A percentile compares a stretch with the other conserved stretches of the same genome.
Evolutionary conservation across 2,329 filamentous ascomycete genomes (phyloP).

Genomic region (Nothophaeocryptopus gaeumannii): DNA sequence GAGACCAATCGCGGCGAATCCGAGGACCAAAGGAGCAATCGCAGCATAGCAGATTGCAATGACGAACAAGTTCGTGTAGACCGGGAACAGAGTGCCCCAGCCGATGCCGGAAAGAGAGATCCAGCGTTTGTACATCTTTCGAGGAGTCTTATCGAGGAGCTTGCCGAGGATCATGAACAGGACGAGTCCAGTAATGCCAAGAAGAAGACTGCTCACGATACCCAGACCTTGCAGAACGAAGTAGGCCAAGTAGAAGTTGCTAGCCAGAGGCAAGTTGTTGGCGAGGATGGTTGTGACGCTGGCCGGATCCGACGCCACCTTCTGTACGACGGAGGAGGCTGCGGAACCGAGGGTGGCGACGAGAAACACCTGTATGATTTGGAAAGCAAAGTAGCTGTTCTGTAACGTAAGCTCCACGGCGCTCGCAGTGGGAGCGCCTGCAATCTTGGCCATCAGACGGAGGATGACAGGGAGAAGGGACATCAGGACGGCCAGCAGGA

Average conservation of each 20-base stretch:
- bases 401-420: conserved; percentile 85
- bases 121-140: conserved; percentile 78
- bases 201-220: conserved; percentile 69
- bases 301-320: conserved; percentile 60
- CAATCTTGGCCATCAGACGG: conserved; percentile 72
- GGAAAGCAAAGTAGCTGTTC: conserved; percentile 86
- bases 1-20: conserved; percentile 76
- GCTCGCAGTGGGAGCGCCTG: conserved; percentile 76
- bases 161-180: conserved; percentile 72
- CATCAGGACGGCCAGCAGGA: conserved; percentile 80
- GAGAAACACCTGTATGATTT: conserved; percentile 88
- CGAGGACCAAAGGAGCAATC: conserved; percentile 80
- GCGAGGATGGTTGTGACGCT: conserved; percentile 32
- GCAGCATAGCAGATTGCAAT: conserved; percentile 78
- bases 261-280: conserved; percentile 65
- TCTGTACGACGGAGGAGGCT: conserved; percentile 66
- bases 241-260: conserved; percentile 94
- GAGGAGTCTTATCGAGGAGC: conserved; percentile 72
- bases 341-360: conserved; percentile 80
- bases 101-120: conserved; percentile 67
- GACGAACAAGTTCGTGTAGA: conserved; percentile 73
- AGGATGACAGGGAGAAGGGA: conserved; percentile 80
- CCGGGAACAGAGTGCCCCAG: conserved; percentile 80
- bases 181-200: conserved; percentile 71
- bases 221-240: conserved; percentile 88